Conservation (phyloP, 2,329 filamentous ascomycete genomes). For the Ophiocordyceps camponoti-saundersi region DNA sequence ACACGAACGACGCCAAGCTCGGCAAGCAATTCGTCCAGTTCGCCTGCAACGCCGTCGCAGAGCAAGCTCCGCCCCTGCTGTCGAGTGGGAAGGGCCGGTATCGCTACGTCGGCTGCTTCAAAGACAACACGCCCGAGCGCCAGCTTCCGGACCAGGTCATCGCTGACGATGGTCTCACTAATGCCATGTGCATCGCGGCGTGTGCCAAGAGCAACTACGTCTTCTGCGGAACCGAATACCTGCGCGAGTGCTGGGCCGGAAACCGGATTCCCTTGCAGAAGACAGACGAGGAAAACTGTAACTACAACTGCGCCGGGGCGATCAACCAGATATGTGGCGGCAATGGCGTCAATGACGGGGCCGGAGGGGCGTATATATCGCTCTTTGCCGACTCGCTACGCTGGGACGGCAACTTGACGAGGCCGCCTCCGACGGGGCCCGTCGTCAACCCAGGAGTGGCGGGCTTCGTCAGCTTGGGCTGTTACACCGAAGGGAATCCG, state of each 20-base stretch:
- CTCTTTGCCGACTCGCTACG: conserved; percentile 23
- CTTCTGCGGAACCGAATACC: conserved; percentile 33
- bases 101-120: conserved; percentile 36
- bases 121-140: conserved; percentile 36
- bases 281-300: conserved; percentile 29
- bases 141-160: conserved; percentile 28
- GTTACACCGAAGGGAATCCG: conserved; percentile 17
- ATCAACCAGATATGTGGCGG: conserved; percentile 35
- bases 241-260: conserved; percentile 37
- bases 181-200: conserved; percentile 24
- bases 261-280: conserved; percentile 24
- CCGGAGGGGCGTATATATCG: conserved; percentile 25
- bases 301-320: conserved; percentile 31
- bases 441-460: conserved; percentile 19
- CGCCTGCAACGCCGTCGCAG: conserved; percentile 29
- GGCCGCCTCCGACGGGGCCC: conserved; percentile 7
- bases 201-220: conserved; percentile 17
- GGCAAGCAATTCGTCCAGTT: conserved; percentile 37
- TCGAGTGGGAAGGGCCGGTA: conserved; percentile 27
- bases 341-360: conserved; percentile 18
- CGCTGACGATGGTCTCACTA: conserved; percentile 22
- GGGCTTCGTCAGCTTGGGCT: conserved; percentile 19
- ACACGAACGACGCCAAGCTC: conserved; percentile 33
- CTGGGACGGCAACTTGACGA: conserved; percentile 12
- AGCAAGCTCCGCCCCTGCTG: conserved; percentile 32